phyloP scores from a whole-genome alignment of 805 yeast genomes.

The Yarrowia hollandica region DNA sequence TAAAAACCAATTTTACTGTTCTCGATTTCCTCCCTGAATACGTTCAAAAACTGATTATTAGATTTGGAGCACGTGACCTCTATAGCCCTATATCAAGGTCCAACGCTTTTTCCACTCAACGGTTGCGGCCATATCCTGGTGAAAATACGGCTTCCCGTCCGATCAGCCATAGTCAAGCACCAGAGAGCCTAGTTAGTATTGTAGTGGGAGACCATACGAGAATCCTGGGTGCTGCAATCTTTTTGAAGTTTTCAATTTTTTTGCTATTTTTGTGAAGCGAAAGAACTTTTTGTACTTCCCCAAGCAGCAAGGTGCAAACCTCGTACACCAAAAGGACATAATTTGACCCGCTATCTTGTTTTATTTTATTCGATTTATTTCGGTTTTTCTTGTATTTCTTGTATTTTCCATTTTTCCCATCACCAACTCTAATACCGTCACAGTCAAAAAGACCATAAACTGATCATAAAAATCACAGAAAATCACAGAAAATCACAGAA shows the following conservation, averaged over 20 bases:
- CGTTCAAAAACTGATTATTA: not conserved
- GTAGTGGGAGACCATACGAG: constrained; percentile 17
- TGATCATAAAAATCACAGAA: no score
- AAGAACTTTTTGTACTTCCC: no score
- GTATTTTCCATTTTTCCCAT: no score
- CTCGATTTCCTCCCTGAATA: not conserved
- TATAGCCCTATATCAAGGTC: not conserved
- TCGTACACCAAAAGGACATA: no score
- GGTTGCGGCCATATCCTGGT: constrained; percentile 14
- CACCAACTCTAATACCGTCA: no score
- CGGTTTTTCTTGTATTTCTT: no score
- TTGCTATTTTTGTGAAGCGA: no score
- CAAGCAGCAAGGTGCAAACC: no score
- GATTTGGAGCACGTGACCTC: not conserved
- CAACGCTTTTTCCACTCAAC: not conserved
- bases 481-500: no score
- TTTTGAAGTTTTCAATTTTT: not conserved
- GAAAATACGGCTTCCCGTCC: constrained; percentile 17
- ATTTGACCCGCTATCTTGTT: no score
- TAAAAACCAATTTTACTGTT: not conserved
- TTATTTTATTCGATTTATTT: no score
- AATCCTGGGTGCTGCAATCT: constrained; percentile 10
- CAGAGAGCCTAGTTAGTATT: constrained; percentile 15
- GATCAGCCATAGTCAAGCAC: constrained; percentile 16
- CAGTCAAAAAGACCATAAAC: no score